phyloP scores from a whole-genome alignment of 2,329 filamentous ascomycete genomes.

The Torrubiella hemipterigena region DNA sequence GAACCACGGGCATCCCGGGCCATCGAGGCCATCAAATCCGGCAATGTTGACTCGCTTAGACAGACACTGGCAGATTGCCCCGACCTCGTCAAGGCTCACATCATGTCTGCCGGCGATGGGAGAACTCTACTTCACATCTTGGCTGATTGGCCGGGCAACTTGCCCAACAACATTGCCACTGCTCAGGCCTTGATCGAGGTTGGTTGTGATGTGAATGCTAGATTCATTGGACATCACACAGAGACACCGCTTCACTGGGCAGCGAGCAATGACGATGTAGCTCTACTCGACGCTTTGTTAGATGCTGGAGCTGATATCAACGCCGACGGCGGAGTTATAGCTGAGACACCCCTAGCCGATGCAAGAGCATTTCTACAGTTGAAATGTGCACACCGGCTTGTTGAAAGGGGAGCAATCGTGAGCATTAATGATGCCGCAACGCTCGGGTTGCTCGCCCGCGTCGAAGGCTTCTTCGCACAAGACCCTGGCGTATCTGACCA shows the following conservation, averaged over 20 bases:
- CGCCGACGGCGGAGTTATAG: constrained; percentile 8
- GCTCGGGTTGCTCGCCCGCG: constrained; percentile 6
- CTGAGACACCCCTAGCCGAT: constrained; percentile 8
- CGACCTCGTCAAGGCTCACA: constrained; percentile 5
- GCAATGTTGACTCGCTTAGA: no score
- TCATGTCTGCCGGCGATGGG: constrained; percentile 4
- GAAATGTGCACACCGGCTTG: constrained; percentile 7
- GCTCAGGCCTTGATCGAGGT: constrained; percentile 4
- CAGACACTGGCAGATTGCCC: constrained; percentile 4
- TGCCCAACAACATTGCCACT: constrained; percentile 4
- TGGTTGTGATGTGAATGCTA: constrained; percentile 7
- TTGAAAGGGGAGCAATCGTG: constrained; percentile 7
- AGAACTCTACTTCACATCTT: constrained; percentile 8
- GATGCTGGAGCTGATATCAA: constrained; percentile 11
- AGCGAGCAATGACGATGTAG: constrained; percentile 9
- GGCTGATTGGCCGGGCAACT: constrained; percentile 9
- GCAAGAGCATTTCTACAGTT: constrained; percentile 8
- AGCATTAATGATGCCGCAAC: constrained; percentile 8
- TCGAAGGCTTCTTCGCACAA: constrained; percentile 4
- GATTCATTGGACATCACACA: constrained; percentile 6
- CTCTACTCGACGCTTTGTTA: constrained; percentile 8
- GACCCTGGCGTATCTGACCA: neutral
- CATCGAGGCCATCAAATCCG: no score
- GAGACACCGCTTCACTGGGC: constrained; percentile 10
- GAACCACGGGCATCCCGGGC: no score